phyloP scores from a whole-genome alignment of 2,329 filamentous ascomycete species.

The Talaromyces albobiverticillius region DNA sequence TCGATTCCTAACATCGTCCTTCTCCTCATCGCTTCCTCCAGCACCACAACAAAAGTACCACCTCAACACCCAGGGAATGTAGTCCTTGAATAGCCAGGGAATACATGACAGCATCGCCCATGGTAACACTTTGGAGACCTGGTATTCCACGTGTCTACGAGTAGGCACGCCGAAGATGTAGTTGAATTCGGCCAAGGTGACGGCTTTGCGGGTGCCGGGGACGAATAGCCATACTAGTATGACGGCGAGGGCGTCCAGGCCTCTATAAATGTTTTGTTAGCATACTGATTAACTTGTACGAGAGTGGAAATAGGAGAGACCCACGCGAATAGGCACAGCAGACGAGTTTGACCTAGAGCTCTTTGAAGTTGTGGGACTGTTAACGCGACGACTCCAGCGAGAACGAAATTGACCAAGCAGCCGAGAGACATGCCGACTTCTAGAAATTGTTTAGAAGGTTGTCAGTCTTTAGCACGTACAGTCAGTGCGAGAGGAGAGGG shows the following conservation, averaged over 20 bases:
- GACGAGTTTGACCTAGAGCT: constrained; percentile 11
- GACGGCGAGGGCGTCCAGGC: constrained; percentile 14
- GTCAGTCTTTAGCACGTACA: too few species aligned
- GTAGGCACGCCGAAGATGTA: constrained; percentile 39
- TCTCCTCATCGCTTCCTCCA: neutral
- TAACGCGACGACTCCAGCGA: constrained; percentile 12
- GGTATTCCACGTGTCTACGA: constrained; percentile 31
- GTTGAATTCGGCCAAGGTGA: constrained; percentile 48
- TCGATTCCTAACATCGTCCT: too few species aligned
- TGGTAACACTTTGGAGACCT: constrained; percentile 32
- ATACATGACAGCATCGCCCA: constrained; percentile 32
- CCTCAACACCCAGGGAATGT: constrained; percentile 10
- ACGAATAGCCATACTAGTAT: constrained; percentile 19
- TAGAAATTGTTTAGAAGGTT: neutral
- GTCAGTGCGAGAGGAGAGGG: neutral
- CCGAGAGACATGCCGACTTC: constrained; percentile 17
- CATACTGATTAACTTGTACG: neutral
- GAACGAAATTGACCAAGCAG: constrained; percentile 14
- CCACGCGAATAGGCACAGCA: constrained; percentile 17
- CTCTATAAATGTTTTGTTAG: constrained; percentile 5
- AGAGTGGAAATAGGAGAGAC: neutral
- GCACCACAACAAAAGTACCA: constrained; percentile 13
- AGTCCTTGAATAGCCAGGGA: constrained; percentile 7
- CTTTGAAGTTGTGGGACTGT: constrained; percentile 13
- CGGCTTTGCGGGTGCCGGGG: constrained; percentile 14